Evolutionary conservation across 441 rosid species (phyloP).

Genomic region (Aleurites moluccanus): DNA sequence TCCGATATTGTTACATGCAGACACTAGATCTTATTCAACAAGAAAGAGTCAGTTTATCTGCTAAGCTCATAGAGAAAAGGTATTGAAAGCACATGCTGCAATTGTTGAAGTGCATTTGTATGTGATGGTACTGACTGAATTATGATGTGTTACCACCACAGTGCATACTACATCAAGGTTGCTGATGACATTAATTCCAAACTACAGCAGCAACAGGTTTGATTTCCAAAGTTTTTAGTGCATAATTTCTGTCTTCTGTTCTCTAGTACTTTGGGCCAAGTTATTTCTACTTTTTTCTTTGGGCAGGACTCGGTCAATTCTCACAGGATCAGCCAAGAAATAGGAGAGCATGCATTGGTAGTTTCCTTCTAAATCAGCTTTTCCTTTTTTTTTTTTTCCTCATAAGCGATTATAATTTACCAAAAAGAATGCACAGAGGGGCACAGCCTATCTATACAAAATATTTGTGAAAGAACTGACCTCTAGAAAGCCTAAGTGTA

Average conservation of each 20-base stretch:
- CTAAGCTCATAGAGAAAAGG: conserved; percentile 56
- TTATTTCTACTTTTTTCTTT: conserved; percentile 18
- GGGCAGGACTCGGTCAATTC: conserved; percentile 56
- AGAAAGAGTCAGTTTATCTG: conserved; percentile 48
- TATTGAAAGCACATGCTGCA: conserved; percentile 27
- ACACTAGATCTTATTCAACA: conserved; percentile 61
- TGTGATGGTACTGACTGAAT: conserved; percentile 8
- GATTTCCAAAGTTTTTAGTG: conserved; percentile 19
- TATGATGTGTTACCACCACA: conserved; percentile 31
- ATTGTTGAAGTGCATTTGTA: conserved; percentile 13
- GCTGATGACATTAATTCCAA: conserved; percentile 45
- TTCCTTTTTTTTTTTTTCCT: background rate
- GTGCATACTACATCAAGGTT: conserved; percentile 54
- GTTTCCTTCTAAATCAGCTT: background rate
- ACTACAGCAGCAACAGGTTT: conserved; percentile 64
- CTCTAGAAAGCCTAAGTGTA: background rate
- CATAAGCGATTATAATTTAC: background rate
- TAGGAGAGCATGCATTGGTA: conserved; percentile 42
- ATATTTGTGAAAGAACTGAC: background rate
- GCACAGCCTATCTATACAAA: background rate
- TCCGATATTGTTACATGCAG: conserved; percentile 25
- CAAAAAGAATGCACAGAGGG: background rate
- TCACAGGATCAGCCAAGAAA: conserved; percentile 21
- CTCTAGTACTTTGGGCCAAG: background rate
- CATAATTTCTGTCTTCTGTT: conserved; percentile 11